A percentile compares a stretch with the other conserved stretches of the same genome.
Conservation (phyloP, 805 yeast genomes). For the Kodamaea leandrae region DNA sequence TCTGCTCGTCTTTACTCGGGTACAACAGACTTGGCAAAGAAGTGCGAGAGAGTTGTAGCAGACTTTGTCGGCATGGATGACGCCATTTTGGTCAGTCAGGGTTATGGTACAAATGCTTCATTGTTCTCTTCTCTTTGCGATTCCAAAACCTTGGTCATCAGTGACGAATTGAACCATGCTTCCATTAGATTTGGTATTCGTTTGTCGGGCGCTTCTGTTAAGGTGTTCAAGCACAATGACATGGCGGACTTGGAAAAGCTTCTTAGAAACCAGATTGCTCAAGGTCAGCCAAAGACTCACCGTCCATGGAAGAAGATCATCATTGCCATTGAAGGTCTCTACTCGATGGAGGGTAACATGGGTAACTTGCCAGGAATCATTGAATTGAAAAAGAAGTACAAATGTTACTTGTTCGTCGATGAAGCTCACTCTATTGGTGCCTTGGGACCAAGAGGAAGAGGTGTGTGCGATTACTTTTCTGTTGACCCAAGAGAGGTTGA, state of each 20-base stretch:
- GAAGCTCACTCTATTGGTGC: conserved; percentile 99
- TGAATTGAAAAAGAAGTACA: conserved; percentile 76
- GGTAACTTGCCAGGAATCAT: conserved; percentile 75
- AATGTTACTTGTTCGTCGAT: conserved; percentile 86
- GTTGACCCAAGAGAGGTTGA: conserved; percentile 76
- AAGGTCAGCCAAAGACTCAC: conserved; percentile 92
- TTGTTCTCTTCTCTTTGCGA: conserved; percentile 81
- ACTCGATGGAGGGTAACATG: conserved; percentile 90
- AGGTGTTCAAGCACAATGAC: conserved; percentile 89
- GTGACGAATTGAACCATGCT: conserved; percentile 94
- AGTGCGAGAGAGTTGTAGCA: conserved; percentile 77
- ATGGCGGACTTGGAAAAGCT: conserved; percentile 75
- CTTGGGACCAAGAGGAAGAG: conserved; percentile 91
- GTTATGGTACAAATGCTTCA: conserved; percentile 93
- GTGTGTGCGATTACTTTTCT: conserved; percentile 91
- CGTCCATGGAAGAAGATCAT: conserved; percentile 92
- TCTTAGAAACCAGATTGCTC: conserved; percentile 79
- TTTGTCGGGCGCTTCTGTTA: conserved; percentile 87
- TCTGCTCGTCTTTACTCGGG: conserved; percentile 78
- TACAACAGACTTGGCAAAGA: conserved; percentile 66
- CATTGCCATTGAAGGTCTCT: conserved; percentile 88
- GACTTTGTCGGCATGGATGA: conserved; percentile 89
- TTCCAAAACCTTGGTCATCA: conserved; percentile 82
- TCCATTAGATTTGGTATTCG: conserved; percentile 95
- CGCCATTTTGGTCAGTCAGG: conserved; percentile 84